phyloP scores from a whole-genome alignment of 2,329 filamentous ascomycete genomes.

The Macrophomina tecta region DNA sequence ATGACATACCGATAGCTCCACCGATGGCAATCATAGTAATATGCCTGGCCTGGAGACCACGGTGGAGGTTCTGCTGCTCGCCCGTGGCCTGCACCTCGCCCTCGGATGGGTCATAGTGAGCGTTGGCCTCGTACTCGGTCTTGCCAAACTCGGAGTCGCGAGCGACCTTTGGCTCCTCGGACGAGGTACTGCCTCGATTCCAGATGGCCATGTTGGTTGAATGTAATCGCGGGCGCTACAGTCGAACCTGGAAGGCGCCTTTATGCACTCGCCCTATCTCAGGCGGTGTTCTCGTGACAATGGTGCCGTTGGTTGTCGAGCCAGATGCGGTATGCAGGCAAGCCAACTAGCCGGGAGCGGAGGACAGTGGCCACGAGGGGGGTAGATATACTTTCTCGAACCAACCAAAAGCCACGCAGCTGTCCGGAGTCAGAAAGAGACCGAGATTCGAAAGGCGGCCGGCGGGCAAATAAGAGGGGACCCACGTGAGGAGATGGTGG shows the following conservation, averaged over 20 bases:
- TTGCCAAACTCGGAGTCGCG: constrained; percentile 21
- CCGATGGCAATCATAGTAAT: constrained; percentile 73
- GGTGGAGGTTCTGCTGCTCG: constrained; percentile 48
- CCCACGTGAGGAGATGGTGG: constrained; percentile 2
- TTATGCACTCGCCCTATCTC: constrained; percentile 10
- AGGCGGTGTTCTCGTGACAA: constrained; percentile 17
- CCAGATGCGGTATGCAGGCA: constrained; percentile 6
- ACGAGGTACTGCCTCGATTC: constrained; percentile 20
- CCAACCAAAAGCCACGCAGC: background rate
- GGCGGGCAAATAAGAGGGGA: constrained; percentile 2
- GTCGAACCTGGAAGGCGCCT: background rate
- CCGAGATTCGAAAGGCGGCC: background rate
- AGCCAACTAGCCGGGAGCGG: constrained; percentile 14
- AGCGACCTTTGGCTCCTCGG: constrained; percentile 10
- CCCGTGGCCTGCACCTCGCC: constrained; percentile 15
- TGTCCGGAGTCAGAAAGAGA: constrained; percentile 1
- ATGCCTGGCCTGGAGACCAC: constrained; percentile 60
- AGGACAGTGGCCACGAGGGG: constrained; percentile 3
- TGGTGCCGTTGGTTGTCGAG: background rate
- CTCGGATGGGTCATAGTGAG: constrained; percentile 7
- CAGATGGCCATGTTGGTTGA: constrained; percentile 21
- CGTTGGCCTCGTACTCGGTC: constrained; percentile 20
- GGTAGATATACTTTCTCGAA: constrained; percentile 13
- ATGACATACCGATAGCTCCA: constrained; percentile 65
- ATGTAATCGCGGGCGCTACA: background rate